Percentiles rank a stretch among this genome's conserved stretches.
These are phyloP conservation scores for Handroanthus guayacan DNA, from an alignment of 257 asterid genomes.

Conservation along the genomic window DNA sequence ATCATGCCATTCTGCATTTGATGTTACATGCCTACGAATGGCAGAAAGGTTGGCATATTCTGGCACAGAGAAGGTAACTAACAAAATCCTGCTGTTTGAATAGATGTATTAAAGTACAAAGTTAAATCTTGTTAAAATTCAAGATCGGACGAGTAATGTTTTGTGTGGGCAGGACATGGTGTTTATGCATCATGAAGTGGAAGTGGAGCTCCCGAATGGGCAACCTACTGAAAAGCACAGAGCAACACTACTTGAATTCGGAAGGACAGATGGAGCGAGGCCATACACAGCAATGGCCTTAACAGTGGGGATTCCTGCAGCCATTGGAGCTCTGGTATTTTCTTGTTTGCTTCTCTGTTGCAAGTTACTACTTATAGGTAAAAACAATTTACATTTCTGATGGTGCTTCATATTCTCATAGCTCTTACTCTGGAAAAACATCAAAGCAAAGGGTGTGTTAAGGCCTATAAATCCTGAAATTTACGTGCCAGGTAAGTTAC, in stretches of 20 bases:
- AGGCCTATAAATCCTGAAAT: constrained; percentile 85
- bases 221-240: constrained; percentile 62
- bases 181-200: constrained; percentile 89
- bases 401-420: constrained; percentile 38
- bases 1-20: constrained; percentile 73
- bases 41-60: constrained; percentile 80
- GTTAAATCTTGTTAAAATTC: too few species aligned
- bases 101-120: too few species aligned
- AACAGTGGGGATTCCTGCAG: constrained; percentile 94
- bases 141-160: background rate
- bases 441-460: constrained; percentile 68
- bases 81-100: background rate
- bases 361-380: background rate
- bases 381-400: background rate
- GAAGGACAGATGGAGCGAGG: constrained; percentile 60
- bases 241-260: constrained; percentile 81
- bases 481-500: constrained; percentile 71
- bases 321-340: constrained; percentile 92
- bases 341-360: constrained; percentile 15
- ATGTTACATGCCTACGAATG: constrained; percentile 77
- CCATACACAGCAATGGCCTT: constrained; percentile 85
- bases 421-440: constrained; percentile 72
- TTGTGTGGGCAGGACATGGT: constrained; percentile 77
- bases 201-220: constrained; percentile 73
- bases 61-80: constrained; percentile 68